phyloP scores from a whole-genome alignment of 2,329 filamentous ascomycete species.

The Claviceps capensis region DNA sequence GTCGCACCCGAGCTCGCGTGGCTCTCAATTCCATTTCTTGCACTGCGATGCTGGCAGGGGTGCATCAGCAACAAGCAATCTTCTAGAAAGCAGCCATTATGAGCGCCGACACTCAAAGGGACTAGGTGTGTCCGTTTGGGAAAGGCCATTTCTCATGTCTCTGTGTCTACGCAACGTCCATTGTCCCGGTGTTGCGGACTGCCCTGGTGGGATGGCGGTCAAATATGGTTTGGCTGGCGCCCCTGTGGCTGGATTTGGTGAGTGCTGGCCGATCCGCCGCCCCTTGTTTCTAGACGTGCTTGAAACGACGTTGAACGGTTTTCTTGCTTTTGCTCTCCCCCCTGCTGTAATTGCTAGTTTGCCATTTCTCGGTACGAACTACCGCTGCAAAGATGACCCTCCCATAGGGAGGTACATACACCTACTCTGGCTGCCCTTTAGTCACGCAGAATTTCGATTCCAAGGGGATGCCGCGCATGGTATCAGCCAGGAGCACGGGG shows the following conservation, averaged over 20 bases:
- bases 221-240: not conserved
- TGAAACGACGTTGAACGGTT: not conserved
- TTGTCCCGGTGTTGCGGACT: constrained; percentile 2
- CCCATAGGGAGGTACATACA: too few species aligned
- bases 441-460: too few species aligned
- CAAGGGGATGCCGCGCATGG: too few species aligned
- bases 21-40: constrained; percentile 7
- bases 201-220: not conserved
- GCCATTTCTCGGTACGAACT: too few species aligned
- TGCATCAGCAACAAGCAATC: constrained; percentile 1
- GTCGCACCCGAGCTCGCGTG: constrained; percentile 10
- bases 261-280: not conserved
- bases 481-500: too few species aligned
- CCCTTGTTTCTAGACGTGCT: not conserved
- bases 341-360: not conserved
- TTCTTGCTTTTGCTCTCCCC: not conserved
- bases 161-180: not conserved
- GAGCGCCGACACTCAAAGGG: not conserved
- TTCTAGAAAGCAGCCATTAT: not conserved
- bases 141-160: not conserved
- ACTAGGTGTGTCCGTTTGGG: not conserved
- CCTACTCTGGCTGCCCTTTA: too few species aligned
- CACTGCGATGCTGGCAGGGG: not conserved
- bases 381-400: too few species aligned
- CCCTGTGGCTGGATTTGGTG: not conserved